Evolutionary conservation across 1,139 yeast species (phyloP), one percentile per base, ranked within the genome.

Genomic region (Protomyces gravidus): DNA sequence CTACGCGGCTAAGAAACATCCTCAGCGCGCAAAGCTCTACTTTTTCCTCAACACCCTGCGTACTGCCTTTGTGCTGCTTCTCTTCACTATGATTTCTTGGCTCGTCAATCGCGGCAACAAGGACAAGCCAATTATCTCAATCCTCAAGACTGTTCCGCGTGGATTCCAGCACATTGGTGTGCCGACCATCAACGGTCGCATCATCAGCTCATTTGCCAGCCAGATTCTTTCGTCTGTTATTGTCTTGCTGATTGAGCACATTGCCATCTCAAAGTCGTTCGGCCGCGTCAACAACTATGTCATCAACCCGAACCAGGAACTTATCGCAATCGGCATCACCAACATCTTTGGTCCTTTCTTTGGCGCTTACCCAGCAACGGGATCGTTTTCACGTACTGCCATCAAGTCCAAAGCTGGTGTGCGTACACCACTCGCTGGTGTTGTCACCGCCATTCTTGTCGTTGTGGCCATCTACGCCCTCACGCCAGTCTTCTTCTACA

Each of bases 351-450:
- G 97, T 66, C 87, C 96, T 26, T 88, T 89, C 70, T 90, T 90
- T 78, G 79, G 82, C 68, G 96, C 97, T 7, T 90, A 90, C 71
- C 97, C 97, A 15, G 90, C 96, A 9, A 90, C 97, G 9, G 97
- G 97, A 59, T 90, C 97, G 1, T 90, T 90, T 73, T 87, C 96
- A 21, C 84, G 97, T 76, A 86, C 96, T 51, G 97, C 97, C 11
- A 79, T 90, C 68, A 89, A 90, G 74, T 86, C 95, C 60, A 90
- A 89, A 74, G 89, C 96, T 79, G 96, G 96, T 69, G 97, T 90
- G 50, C 81, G 90, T 69, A 90, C 97, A 42, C 97, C 97, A 32
- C 76, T 89, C 64, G 95, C 96, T 57, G 96, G 97, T 74, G 79
- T 89, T 59, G 86, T 83, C 74, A 89, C 96, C 27, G 97, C 97